Evolutionary conservation across 169 alveolate genomes (phyloP).

Genomic region (Cyclospora cayetanensis): DNA sequence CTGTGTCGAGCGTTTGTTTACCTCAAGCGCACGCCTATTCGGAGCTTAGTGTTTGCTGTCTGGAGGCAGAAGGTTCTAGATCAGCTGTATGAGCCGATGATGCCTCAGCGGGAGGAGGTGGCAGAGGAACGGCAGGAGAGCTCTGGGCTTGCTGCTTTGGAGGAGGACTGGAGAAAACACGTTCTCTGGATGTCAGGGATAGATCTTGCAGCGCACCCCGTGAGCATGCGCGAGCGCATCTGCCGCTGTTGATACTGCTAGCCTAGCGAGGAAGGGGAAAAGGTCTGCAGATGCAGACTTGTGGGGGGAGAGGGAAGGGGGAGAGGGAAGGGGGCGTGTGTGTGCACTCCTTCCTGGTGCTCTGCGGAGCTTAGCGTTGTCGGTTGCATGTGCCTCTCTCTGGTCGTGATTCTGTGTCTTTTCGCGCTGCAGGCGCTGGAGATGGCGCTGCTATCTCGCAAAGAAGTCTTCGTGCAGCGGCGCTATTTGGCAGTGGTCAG

Average conservation of each 20-base stretch:
- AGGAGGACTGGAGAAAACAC: conserved; percentile 1
- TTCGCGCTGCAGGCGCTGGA: neutral
- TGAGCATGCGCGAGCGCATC: neutral
- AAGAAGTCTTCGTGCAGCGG: neutral
- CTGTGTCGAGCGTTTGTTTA: neutral
- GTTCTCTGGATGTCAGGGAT: conserved; percentile 1
- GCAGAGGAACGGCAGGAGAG: neutral
- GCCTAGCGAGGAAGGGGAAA: no score
- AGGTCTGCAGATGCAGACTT: no score
- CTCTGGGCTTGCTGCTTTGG: neutral
- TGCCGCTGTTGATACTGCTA: neutral
- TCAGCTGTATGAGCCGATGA: neutral
- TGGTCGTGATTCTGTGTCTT: no score
- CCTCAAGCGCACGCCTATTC: neutral
- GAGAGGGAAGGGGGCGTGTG: no score
- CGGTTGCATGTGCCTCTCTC: no score
- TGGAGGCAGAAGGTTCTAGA: neutral
- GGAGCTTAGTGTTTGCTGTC: neutral
- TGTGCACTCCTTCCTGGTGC: neutral
- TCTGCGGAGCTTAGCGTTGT: neutral
- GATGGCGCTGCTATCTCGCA: neutral
- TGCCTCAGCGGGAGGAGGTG: neutral
- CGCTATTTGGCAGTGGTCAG: neutral
- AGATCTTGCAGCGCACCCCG: conserved; percentile 5
- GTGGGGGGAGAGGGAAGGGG: no score